Conservation (phyloP, 768 basidiomycete genomes). For the Collybiopsis confluens region DNA sequence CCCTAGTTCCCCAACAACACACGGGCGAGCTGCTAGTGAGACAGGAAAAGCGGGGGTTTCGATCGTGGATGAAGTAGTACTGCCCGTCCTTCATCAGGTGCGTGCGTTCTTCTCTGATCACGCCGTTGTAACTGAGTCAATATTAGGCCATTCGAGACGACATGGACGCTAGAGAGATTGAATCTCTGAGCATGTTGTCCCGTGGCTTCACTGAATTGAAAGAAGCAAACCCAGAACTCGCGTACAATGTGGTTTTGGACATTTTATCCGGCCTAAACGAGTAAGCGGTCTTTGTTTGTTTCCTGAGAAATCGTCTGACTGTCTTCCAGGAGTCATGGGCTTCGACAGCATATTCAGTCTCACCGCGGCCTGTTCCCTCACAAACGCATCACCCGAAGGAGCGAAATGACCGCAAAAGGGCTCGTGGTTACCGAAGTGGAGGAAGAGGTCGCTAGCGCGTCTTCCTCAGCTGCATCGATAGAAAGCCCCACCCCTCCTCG, state of each 20-base stretch:
- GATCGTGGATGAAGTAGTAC: conserved; percentile 80
- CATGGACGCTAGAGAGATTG: conserved; percentile 85
- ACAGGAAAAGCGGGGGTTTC: conserved; percentile 57
- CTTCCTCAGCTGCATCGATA: conserved; percentile 24
- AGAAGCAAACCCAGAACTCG: conserved; percentile 76
- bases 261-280: conserved; percentile 88
- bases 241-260: conserved; percentile 86
- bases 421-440: conserved; percentile 80
- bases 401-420: conserved; percentile 82
- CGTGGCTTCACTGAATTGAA: conserved; percentile 87
- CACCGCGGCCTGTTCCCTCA: conserved; percentile 80
- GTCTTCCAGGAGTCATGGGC: conserved; percentile 56
- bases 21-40: conserved; percentile 52
- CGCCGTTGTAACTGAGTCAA: conserved; percentile 9
- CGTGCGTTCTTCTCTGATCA: conserved; percentile 18
- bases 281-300: conserved; percentile 33
- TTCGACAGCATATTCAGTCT: conserved; percentile 80
- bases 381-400: conserved; percentile 71
- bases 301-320: not conserved
- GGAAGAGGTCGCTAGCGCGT: conserved; percentile 42
- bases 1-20: conserved; percentile 46
- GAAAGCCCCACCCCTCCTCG: conserved; percentile 46
- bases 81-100: conserved; percentile 77
- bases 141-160: conserved; percentile 69
- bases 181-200: conserved; percentile 84